These are phyloP conservation scores for Metschnikowia proteae DNA, from an alignment of 805 yeast genomes.

Conservation along the genomic window DNA sequence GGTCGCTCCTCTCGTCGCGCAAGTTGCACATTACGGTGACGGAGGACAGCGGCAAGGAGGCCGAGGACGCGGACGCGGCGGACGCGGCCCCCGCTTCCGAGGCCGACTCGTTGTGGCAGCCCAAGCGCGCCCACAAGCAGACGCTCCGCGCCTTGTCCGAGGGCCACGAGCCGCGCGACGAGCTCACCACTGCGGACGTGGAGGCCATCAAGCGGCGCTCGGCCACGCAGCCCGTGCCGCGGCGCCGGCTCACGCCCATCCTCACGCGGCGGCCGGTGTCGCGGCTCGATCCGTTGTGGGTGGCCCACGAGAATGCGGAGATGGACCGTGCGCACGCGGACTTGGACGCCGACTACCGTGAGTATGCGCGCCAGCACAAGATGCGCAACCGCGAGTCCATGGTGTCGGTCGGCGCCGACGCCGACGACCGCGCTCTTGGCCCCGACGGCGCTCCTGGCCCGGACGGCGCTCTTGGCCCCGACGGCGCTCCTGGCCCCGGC, in stretches of 20 bases:
- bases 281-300: slow-evolving; percentile 54
- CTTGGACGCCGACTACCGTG: slow-evolving; percentile 32
- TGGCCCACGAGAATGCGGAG: slow-evolving; percentile 47
- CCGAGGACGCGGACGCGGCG: slow-evolving; percentile 5
- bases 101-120: slow-evolving; percentile 31
- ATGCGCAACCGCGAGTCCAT: slow-evolving; percentile 30
- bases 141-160: slow-evolving; percentile 38
- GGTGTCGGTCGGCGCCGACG: slow-evolving; percentile 29
- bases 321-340: slow-evolving; percentile 42
- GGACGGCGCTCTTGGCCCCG: too few relatives aligned
- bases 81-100: slow-evolving; percentile 16
- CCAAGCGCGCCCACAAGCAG: slow-evolving; percentile 30
- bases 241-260: slow-evolving; percentile 30
- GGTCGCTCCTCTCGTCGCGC: slow-evolving; percentile 36
- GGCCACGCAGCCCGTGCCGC: slow-evolving; percentile 39
- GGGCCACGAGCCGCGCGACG: slow-evolving; percentile 23
- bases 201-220: slow-evolving; percentile 44
- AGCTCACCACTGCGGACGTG: slow-evolving; percentile 44
- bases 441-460: too few relatives aligned
- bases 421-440: slow-evolving; percentile 1
- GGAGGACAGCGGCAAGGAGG: slow-evolving; percentile 24
- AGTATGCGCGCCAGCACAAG: slow-evolving; percentile 17
- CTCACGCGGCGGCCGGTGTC: slow-evolving; percentile 56
- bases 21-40: slow-evolving; percentile 36
- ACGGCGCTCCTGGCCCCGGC: too few relatives aligned